Percentiles rank a stretch among this genome's conserved stretches.
phyloP scores from a whole-genome alignment of 208 protist genomes.

The Trypanosoma scelopori region DNA sequence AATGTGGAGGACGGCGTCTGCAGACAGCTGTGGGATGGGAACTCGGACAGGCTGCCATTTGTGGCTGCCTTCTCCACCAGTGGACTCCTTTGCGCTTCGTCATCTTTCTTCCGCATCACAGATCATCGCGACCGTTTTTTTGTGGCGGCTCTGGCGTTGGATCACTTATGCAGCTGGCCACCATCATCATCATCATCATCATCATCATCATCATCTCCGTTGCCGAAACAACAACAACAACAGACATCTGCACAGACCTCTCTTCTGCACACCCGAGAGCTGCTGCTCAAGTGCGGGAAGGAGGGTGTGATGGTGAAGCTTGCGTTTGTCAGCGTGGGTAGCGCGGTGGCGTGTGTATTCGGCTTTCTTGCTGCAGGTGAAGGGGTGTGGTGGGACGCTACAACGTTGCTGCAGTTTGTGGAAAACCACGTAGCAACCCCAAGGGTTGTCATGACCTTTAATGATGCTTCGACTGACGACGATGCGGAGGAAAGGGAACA shows the following conservation, averaged over 20 bases:
- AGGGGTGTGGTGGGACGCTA: conserved; percentile 8
- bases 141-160: conserved; percentile 49
- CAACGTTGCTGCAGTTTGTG: conserved; percentile 14
- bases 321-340: conserved; percentile 48
- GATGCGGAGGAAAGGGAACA: background rate
- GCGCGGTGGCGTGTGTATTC: conserved; percentile 41
- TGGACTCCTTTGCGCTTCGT: conserved; percentile 54
- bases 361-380: conserved; percentile 29
- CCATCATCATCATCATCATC: no score
- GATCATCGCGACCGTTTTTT: conserved; percentile 42
- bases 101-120: conserved; percentile 31
- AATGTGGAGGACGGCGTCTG: background rate
- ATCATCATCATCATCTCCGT: no score
- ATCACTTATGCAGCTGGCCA: conserved; percentile 36
- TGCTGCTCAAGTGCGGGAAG: conserved; percentile 15
- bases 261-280: conserved; percentile 17
- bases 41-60: conserved; percentile 19
- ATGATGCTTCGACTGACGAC: background rate
- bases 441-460: background rate
- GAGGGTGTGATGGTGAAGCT: conserved; percentile 30
- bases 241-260: background rate
- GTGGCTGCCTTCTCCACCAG: conserved; percentile 55
- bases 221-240: no score
- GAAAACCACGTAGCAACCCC: conserved; percentile 10
- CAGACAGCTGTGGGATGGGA: conserved; percentile 18